These are phyloP conservation scores for Leptomonas seymouri DNA, from an alignment of 208 protist genomes.

Conservation along the genomic window DNA sequence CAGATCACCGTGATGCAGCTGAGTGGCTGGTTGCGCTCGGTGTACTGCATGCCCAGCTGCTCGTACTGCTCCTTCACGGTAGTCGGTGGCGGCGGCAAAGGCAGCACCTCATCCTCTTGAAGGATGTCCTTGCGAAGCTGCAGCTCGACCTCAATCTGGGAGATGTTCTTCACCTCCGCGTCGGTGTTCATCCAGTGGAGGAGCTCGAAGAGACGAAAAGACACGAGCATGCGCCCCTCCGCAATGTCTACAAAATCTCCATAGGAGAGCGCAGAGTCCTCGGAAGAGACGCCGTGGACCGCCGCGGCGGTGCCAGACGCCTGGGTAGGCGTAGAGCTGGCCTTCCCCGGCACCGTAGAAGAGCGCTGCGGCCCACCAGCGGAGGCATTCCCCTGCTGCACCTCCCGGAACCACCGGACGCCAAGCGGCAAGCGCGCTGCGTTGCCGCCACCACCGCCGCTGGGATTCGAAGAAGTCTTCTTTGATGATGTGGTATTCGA, in stretches of 20 bases:
- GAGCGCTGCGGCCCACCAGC: not conserved
- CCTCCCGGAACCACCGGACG: conserved; percentile 24
- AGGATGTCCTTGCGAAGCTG: conserved; percentile 83
- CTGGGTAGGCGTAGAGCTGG: not conserved
- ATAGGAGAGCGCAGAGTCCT: conserved; percentile 27
- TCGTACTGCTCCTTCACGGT: conserved; percentile 55
- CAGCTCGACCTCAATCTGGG: conserved; percentile 52
- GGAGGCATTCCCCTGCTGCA: conserved; percentile 10
- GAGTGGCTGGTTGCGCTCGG: conserved; percentile 81
- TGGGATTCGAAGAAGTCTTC: not conserved
- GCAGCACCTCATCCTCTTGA: conserved; percentile 76
- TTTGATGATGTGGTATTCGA: not conserved
- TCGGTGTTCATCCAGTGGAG: conserved; percentile 54
- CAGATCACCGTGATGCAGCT: conserved; percentile 71
- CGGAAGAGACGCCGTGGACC: not conserved
- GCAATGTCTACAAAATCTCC: conserved; percentile 54
- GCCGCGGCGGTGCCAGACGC: not conserved
- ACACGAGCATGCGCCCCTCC: conserved; percentile 60
- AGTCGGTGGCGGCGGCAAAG: conserved; percentile 47
- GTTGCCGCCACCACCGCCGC: not conserved
- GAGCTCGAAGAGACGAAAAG: conserved; percentile 63
- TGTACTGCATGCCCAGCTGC: conserved; percentile 69
- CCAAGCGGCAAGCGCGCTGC: conserved; percentile 13
- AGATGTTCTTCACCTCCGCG: conserved; percentile 44
- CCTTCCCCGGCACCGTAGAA: not conserved